phyloP scores from a whole-genome alignment of 2,329 filamentous ascomycete species.

The Pleomassaria siparia region DNA sequence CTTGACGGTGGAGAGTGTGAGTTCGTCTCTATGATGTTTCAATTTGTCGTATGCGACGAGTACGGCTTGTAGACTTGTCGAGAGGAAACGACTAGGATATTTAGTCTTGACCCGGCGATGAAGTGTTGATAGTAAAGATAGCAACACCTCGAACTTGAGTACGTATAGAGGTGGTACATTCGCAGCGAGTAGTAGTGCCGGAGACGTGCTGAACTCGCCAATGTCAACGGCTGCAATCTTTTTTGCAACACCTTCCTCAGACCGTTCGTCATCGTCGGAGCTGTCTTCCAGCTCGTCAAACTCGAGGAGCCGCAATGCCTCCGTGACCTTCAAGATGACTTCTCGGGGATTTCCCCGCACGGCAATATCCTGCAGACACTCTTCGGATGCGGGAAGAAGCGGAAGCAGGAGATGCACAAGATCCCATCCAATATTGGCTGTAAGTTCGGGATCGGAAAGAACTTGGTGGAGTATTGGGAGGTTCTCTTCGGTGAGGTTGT shows the following conservation, averaged over 20 bases:
- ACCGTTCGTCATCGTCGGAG: constrained; percentile 47
- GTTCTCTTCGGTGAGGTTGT: constrained; percentile 67
- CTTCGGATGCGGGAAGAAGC: constrained; percentile 65
- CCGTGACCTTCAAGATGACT: constrained; percentile 77
- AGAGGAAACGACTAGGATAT: constrained; percentile 76
- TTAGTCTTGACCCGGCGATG: constrained; percentile 76
- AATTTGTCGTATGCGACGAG: constrained; percentile 65
- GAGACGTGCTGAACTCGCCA: constrained; percentile 36
- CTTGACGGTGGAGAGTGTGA: constrained; percentile 69
- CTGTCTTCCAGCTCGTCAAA: constrained; percentile 56
- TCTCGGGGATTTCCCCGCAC: constrained; percentile 78
- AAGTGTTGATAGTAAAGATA: constrained; percentile 71
- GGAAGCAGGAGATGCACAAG: constrained; percentile 73
- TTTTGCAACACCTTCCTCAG: constrained; percentile 11
- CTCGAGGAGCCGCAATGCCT: constrained; percentile 65
- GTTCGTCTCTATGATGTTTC: constrained; percentile 59
- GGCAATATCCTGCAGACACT: constrained; percentile 73
- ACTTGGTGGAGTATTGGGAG: constrained; percentile 69
- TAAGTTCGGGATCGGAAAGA: constrained; percentile 67
- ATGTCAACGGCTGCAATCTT: constrained; percentile 26
- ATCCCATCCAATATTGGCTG: constrained; percentile 81
- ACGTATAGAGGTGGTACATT: constrained; percentile 45
- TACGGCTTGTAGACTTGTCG: constrained; percentile 73
- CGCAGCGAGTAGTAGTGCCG: constrained; percentile 23
- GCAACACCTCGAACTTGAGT: constrained; percentile 66